Conservation (phyloP, 2,329 filamentous ascomycete species). For the Helicocarpus griseus region DNA sequence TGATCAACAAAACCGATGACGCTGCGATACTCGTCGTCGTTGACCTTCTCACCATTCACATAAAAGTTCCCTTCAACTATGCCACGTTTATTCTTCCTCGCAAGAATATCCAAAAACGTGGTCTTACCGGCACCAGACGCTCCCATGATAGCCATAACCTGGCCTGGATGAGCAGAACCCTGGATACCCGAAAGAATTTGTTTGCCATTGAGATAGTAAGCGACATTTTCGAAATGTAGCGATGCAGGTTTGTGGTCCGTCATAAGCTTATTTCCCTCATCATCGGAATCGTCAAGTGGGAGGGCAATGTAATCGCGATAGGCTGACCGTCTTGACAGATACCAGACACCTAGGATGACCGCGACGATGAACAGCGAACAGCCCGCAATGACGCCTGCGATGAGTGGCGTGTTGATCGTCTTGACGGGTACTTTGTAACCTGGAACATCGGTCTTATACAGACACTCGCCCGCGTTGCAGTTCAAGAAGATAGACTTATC, state of each 20-base stretch:
- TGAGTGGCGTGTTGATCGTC: conserved; percentile 92
- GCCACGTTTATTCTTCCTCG: conserved; percentile 93
- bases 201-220: conserved; percentile 79
- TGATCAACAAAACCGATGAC: conserved; percentile 97
- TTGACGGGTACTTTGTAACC: conserved; percentile 84
- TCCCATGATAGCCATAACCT: conserved; percentile 95
- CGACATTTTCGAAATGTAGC: conserved; percentile 78
- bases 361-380: conserved; percentile 82
- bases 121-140: conserved; percentile 96
- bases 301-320: conserved; percentile 58
- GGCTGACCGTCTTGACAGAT: conserved; percentile 65
- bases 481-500: conserved; percentile 78
- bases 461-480: conserved; percentile 81
- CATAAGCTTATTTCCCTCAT: conserved; percentile 78
- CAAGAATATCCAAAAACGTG: conserved; percentile 90
- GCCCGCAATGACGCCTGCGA: conserved; percentile 83
- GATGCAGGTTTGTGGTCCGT: conserved; percentile 84
- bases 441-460: conserved; percentile 85
- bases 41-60: conserved; percentile 85
- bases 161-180: conserved; percentile 86
- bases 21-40: conserved; percentile 74
- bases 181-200: conserved; percentile 71
- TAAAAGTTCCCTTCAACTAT: conserved; percentile 69
- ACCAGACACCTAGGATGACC: conserved; percentile 76
- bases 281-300: conserved; percentile 77